Conservation (phyloP, 306 rosid genomes). For the Dryas octopetala region DNA sequence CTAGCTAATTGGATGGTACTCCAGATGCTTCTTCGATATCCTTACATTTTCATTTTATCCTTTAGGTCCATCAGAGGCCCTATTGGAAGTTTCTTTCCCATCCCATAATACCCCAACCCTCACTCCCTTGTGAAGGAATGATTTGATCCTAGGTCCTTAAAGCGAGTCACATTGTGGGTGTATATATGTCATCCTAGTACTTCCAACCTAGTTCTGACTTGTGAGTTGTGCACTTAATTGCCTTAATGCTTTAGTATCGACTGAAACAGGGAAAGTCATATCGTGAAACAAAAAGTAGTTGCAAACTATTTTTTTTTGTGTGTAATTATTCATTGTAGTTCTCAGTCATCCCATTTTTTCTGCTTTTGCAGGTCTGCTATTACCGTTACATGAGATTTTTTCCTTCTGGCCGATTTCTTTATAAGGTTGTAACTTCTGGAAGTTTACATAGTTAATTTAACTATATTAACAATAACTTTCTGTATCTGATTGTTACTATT, state of each 20-base stretch:
- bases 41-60: background rate
- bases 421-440: conserved; percentile 57
- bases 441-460: conserved; percentile 11
- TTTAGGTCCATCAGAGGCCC: background rate
- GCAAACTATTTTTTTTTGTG: background rate
- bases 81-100: background rate
- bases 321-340: background rate
- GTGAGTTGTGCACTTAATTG: background rate
- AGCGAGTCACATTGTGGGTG: background rate
- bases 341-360: background rate
- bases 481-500: conserved; percentile 25
- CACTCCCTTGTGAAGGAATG: background rate
- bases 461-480: background rate
- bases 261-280: background rate
- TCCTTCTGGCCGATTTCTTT: conserved; percentile 86
- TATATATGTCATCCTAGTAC: background rate
- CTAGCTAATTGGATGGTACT: background rate
- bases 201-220: background rate
- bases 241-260: background rate
- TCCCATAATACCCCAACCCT: conserved; percentile 1
- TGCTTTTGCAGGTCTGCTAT: conserved; percentile 80
- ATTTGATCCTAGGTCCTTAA: conserved; percentile 1
- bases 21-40: background rate
- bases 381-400: conserved; percentile 84
- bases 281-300: background rate